These are phyloP conservation scores for Tetrapisispora phaffii DNA, from an alignment of 805 yeast genomes.

Conservation along the genomic window DNA sequence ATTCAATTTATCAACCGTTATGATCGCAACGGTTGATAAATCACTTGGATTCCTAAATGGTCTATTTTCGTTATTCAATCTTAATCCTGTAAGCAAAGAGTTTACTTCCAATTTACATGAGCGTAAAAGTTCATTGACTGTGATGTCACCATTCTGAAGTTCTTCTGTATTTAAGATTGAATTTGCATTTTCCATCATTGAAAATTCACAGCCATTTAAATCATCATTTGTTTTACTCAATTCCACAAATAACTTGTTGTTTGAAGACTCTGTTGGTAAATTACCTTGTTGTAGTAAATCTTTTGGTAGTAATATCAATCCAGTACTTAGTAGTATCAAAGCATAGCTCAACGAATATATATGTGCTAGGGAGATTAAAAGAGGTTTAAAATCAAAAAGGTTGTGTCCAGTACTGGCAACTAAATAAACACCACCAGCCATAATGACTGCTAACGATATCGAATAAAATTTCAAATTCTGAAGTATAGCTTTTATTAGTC, in stretches of 20 bases:
- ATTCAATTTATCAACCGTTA: slow-evolving; percentile 19
- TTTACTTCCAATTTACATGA: slow-evolving; percentile 25
- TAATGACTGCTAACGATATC: slow-evolving; percentile 15
- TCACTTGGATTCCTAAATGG: background rate
- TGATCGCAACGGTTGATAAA: slow-evolving; percentile 5
- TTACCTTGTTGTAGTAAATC: slow-evolving; percentile 12
- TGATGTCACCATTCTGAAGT: slow-evolving; percentile 14
- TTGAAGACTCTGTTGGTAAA: slow-evolving; percentile 9
- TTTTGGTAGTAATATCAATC: slow-evolving; percentile 23
- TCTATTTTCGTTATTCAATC: slow-evolving; percentile 2
- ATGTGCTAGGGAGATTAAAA: slow-evolving; percentile 26
- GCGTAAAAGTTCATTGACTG: slow-evolving; percentile 16
- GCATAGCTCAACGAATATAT: slow-evolving; percentile 26
- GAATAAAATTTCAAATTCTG: slow-evolving; percentile 25
- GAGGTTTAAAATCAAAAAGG: slow-evolving; percentile 20
- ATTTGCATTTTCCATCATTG: slow-evolving; percentile 20
- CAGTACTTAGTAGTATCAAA: slow-evolving; percentile 20
- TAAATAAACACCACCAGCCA: slow-evolving; percentile 20
- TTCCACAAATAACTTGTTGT: slow-evolving; percentile 21
- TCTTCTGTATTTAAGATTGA: slow-evolving; percentile 16
- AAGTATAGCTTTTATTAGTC: slow-evolving; percentile 16
- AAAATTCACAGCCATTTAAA: slow-evolving; percentile 22
- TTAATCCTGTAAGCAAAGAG: slow-evolving; percentile 11
- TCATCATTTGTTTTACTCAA: slow-evolving; percentile 27
- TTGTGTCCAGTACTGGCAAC: slow-evolving; percentile 19